Evolutionary conservation across 2,329 filamentous ascomycete genomes (phyloP).

Genomic region (Decorospora gaudefroyi): DNA sequence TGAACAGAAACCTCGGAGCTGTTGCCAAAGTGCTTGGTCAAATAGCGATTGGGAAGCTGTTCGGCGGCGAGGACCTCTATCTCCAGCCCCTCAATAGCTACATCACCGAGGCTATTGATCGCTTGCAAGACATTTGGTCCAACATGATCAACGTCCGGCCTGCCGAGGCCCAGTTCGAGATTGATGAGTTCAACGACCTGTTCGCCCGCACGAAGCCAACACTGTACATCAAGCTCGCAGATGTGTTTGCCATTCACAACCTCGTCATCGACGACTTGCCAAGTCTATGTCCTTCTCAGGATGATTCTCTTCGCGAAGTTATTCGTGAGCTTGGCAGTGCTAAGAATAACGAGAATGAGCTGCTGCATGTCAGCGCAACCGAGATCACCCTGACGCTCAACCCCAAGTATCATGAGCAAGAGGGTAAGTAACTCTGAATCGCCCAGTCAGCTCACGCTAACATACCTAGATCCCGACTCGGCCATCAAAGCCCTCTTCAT

Average conservation of each 20-base stretch:
- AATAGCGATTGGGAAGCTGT: conserved; percentile 83
- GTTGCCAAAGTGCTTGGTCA: conserved; percentile 91
- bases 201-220: conserved; percentile 96
- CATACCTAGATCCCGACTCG: conserved; percentile 75
- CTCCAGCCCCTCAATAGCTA: conserved; percentile 94
- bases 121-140: conserved; percentile 74
- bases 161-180: conserved; percentile 91
- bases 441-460: conserved; percentile 26
- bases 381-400: conserved; percentile 91
- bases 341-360: conserved; percentile 93
- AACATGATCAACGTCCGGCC: conserved; percentile 81
- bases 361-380: conserved; percentile 80
- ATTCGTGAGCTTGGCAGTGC: conserved; percentile 92
- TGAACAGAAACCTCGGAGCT: conserved; percentile 89
- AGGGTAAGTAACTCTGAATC: conserved; percentile 55
- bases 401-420: conserved; percentile 84
- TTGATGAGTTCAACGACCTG: conserved; percentile 97
- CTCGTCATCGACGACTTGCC: conserved; percentile 79
- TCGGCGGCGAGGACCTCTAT: conserved; percentile 94
- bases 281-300: conserved; percentile 74
- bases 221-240: conserved; percentile 98
- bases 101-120: conserved; percentile 79
- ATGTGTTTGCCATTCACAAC: conserved; percentile 95
- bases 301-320: conserved; percentile 88
- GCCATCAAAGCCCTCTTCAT: conserved; percentile 92